phyloP scores from a whole-genome alignment of 345 rosid genomes.

The Cardamine resedifolia region DNA sequence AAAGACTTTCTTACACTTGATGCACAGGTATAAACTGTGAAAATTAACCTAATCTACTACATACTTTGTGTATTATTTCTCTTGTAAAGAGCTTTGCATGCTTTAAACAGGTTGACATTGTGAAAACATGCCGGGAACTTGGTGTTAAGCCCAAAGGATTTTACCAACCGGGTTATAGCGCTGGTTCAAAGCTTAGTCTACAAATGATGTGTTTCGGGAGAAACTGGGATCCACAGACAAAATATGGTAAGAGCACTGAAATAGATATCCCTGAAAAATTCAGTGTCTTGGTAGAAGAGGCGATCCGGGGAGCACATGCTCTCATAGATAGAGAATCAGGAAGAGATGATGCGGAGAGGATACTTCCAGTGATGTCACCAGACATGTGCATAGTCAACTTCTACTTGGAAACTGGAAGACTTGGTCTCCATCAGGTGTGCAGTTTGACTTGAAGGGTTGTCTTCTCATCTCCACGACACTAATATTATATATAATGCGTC shows the following conservation, averaged over 20 bases:
- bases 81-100: not conserved
- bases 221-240: conserved; percentile 53
- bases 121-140: conserved; percentile 47
- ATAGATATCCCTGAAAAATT: conserved; percentile 44
- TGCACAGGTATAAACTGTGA: conserved; percentile 43
- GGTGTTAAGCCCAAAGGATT: conserved; percentile 53
- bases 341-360: conserved; percentile 31
- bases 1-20: conserved; percentile 38
- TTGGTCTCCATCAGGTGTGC: conserved; percentile 69
- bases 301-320: conserved; percentile 40
- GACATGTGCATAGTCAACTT: conserved; percentile 62
- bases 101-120: conserved; percentile 48
- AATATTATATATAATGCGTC: not conserved
- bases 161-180: conserved; percentile 52
- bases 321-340: conserved; percentile 29
- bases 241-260: conserved; percentile 33
- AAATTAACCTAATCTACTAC: not conserved
- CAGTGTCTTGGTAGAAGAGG: conserved; percentile 41
- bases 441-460: not conserved
- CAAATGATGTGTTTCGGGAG: conserved; percentile 69
- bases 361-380: conserved; percentile 60
- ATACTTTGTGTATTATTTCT: not conserved
- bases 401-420: conserved; percentile 49
- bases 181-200: conserved; percentile 51
- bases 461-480: not conserved